Base-by-base conservation (phyloP, 371 early-diverging fungal species). In the Apophysomyces trapeziformis region DNA sequence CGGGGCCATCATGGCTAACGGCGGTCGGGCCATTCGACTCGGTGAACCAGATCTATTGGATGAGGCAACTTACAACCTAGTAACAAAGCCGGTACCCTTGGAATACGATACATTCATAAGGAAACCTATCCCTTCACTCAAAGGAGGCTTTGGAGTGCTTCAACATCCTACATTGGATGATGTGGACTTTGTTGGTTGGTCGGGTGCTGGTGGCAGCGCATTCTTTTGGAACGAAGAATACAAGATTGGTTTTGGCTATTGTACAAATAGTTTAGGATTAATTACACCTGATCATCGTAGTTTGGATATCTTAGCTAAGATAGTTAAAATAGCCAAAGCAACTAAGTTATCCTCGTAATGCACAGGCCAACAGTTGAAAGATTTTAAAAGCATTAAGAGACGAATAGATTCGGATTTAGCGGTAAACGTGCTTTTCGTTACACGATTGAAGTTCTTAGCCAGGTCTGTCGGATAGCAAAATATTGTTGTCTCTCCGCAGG, bases 1-100 rank as follows among this genome's bases (percentile, higher is more conserved):
- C 26, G 88, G 84, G 26, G 87, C 89, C 13, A 78, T 89, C 66
- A 82, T 91, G 86, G 87, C 89, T 12, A 90, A 89, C 67, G 65
- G 75, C n/a, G 92, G 92, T 9, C 60, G 77, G 21, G 74, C 89
- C 0, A 66, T 85, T 18, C 72, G 69, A 37, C 47, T 58, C 2
- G 79, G 75, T 0, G 83, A 85, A 60, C 84, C 84, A 2, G 62
- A 76, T 38, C 68, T 86, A n/a, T 36, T 85, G 6, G 63, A 64
- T 46, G 35, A 44, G 0, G 56, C 69, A 11, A 69, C 72, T 12
- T 78, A 70, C 41, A 62, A 72, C 18, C 45, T 67, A 12, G 78
- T 77, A 1, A 73, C 75, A 1, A 41, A 60, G 37, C 61, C 38
- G 1, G 63, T 54, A 11, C 61, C 59, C 7, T 18, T 26, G 1